Evolutionary conservation across 805 yeast species (phyloP).

Genomic region (Cyberlindnera mrakii): DNA sequence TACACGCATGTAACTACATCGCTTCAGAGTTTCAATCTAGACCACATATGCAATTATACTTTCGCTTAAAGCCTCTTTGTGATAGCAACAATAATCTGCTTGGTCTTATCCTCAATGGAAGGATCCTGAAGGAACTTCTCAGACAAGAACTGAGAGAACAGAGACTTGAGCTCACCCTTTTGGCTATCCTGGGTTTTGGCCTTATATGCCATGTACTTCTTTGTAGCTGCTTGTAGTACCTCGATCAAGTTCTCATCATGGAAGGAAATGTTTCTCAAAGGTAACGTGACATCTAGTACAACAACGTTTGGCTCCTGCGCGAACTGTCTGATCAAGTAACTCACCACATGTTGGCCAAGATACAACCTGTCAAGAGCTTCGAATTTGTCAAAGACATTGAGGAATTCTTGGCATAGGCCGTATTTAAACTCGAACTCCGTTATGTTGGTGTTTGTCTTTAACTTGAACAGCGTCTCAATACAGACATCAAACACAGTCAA

Average conservation of each 20-base stretch:
- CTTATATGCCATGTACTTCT: constrained; percentile 59
- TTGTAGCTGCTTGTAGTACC: constrained; percentile 61
- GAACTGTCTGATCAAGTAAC: constrained; percentile 40
- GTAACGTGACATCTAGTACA: constrained; percentile 54
- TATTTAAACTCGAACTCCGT: constrained; percentile 27
- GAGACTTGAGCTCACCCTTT: constrained; percentile 29
- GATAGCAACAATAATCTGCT: constrained; percentile 19
- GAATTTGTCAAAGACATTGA: constrained; percentile 63
- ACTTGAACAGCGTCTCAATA: constrained; percentile 38
- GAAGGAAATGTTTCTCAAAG: constrained; percentile 48
- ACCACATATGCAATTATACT: neutral
- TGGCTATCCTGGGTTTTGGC: constrained; percentile 30
- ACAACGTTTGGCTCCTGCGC: constrained; percentile 34
- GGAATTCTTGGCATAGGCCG: constrained; percentile 38
- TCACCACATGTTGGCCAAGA: constrained; percentile 58
- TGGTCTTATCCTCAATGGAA: constrained; percentile 13
- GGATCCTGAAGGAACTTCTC: constrained; percentile 29
- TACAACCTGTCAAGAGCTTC: constrained; percentile 62
- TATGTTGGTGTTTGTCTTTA: constrained; percentile 15
- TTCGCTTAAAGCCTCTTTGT: constrained; percentile 15
- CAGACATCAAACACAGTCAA: constrained; percentile 63
- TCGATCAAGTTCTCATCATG: constrained; percentile 44
- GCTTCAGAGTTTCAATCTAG: too few species aligned
- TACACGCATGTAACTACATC: too few species aligned
- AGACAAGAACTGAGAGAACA: constrained; percentile 11